These are phyloP conservation scores for Sporisorium iseilematis-ciliati DNA, from an alignment of 1,284 basidiomycete species.

Conservation along the genomic window DNA sequence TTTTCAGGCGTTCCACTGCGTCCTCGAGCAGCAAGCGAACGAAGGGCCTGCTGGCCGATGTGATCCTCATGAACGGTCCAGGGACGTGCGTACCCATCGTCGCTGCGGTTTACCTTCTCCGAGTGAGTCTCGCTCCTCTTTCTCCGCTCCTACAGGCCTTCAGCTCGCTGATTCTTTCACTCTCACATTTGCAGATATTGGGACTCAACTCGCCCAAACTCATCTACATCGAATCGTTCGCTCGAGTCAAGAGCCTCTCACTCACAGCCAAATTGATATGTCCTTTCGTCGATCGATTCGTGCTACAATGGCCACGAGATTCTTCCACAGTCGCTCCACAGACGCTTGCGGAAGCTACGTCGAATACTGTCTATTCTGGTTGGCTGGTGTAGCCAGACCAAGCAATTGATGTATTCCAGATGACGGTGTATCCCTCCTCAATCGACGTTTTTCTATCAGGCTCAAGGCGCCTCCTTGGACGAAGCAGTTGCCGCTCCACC, in stretches of 20 bases:
- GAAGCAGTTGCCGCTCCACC: neutral
- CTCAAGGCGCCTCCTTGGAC: neutral
- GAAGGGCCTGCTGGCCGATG: conserved; percentile 74
- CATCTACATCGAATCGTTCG: conserved; percentile 95
- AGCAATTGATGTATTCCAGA: neutral
- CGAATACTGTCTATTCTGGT: conserved; percentile 41
- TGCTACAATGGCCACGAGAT: conserved; percentile 70
- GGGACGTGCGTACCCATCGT: conserved; percentile 91
- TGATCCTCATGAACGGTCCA: conserved; percentile 92
- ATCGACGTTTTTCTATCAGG: neutral
- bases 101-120: conserved; percentile 78
- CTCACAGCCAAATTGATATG: conserved; percentile 85
- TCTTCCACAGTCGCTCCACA: conserved; percentile 1
- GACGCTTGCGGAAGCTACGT: conserved; percentile 3
- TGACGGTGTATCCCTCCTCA: no score
- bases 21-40: neutral
- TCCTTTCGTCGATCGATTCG: conserved; percentile 83
- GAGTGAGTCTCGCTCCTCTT: conserved; percentile 74
- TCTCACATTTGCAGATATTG: conserved; percentile 75
- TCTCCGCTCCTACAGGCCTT: no score
- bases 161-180: neutral
- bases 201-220: conserved; percentile 80
- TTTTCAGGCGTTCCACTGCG: neutral
- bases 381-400: conserved; percentile 29
- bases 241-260: conserved; percentile 84